Base-by-base conservation (phyloP, 2,329 filamentous ascomycete genomes). In the Thielaviopsis musarum region DNA sequence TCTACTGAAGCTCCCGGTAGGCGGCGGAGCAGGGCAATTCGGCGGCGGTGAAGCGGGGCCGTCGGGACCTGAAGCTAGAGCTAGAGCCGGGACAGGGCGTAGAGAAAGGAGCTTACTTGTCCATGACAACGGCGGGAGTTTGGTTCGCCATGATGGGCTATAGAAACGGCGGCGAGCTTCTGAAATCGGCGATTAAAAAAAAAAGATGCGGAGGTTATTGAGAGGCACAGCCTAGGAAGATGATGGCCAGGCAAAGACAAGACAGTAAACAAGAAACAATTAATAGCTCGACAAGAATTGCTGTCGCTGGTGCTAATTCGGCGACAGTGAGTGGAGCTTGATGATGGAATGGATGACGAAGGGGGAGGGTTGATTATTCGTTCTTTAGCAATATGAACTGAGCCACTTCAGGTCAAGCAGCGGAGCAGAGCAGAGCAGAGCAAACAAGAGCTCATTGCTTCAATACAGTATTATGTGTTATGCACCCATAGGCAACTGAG, bases 121-220 rank as follows among this genome's bases (percentile, higher is more conserved):
- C 93, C 91, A 98, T 98, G 89, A 98, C 93, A 96, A 98, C 93
- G 88, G 93, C 93, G 69, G 93, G 93, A 72, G 93, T 97, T 83
- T 97, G 91, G 77, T 87, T 87, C 71, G 93, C 91, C 93, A 98
- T 98, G 67, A 62, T 67, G 67, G 51, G 56, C 56, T 58, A 24
- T 45, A 52, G 54, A 56, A 64, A 58, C 59, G 59, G 22, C 57
- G 52, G 53, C 7, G 48, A 52, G 52, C 52, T 53, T 54, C 30
- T 15, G 30, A 52, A 55, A 54, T 52, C n/a, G 51, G 41, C 28
- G 21, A 53, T 49, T 30, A 55, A 41, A 22, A 38, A 48, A 52
- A 52, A 52, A 22, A n/a, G 45, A 49, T 21, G n/a, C n/a, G n/a
- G 45, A 49, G 45, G 45, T 9, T 49, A n/a, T 45, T 13, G 17